Conservation (phyloP, 2,329 filamentous ascomycete genomes). For the Fusarium sp. region DNA sequence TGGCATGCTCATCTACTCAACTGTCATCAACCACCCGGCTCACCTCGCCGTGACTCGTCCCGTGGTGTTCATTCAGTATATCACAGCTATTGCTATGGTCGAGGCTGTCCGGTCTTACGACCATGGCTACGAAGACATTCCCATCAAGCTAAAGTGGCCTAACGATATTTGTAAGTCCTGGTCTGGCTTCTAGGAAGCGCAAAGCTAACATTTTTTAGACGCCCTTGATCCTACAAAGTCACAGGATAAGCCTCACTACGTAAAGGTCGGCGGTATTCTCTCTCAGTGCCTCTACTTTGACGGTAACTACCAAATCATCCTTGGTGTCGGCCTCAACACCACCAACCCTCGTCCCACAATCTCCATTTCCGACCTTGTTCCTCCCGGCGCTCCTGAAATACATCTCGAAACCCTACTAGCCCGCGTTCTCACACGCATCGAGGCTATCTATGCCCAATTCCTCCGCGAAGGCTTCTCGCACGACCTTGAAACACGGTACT, state of each 20-base stretch:
- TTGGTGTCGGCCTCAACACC: constrained; percentile 90
- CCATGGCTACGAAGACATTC: constrained; percentile 79
- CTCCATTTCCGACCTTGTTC: constrained; percentile 82
- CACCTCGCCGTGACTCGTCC: constrained; percentile 80
- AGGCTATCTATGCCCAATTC: constrained; percentile 83
- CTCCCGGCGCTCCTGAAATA: constrained; percentile 67
- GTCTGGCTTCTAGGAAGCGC: fast-evolving
- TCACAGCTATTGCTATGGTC: constrained; percentile 89
- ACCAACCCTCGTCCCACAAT: constrained; percentile 89
- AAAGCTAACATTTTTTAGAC: constrained; percentile 58
- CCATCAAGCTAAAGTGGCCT: constrained; percentile 95
- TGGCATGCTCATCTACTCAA: constrained; percentile 89
- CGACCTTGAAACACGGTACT: constrained; percentile 83
- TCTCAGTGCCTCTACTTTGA: constrained; percentile 88
- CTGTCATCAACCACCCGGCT: constrained; percentile 86
- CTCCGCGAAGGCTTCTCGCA: constrained; percentile 80
- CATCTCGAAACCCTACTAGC: constrained; percentile 86
- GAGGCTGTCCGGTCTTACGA: constrained; percentile 87
- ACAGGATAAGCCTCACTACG: constrained; percentile 68
- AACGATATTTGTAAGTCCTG: constrained; percentile 84
- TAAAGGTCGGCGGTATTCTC: constrained; percentile 94
- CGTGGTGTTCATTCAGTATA: constrained; percentile 94
- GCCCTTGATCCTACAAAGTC: constrained; percentile 74
- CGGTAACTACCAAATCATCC: constrained; percentile 85
- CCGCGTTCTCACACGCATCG: constrained; percentile 82